These are phyloP conservation scores for Hypoxylon sp. DNA, from an alignment of 2,329 filamentous ascomycete genomes.

Conservation along the genomic window DNA sequence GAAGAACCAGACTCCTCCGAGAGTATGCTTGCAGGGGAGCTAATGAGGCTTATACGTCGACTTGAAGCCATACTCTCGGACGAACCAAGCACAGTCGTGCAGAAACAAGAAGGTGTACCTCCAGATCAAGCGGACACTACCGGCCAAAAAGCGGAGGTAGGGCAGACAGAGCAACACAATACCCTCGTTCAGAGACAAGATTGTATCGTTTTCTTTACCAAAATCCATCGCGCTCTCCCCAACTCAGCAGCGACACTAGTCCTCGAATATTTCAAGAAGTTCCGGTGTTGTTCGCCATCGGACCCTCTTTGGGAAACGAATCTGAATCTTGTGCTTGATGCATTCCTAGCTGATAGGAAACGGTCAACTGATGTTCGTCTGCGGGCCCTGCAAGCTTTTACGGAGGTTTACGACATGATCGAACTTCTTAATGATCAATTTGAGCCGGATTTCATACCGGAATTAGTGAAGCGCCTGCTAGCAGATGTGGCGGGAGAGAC, in stretches of 20 bases:
- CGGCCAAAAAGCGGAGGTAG: conserved; percentile 26
- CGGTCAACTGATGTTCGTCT: conserved; percentile 75
- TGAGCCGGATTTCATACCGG: conserved; percentile 69
- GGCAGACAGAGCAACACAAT: conserved; percentile 57
- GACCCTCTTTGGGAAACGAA: conserved; percentile 78
- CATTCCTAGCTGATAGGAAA: conserved; percentile 74
- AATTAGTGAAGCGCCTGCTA: conserved; percentile 74
- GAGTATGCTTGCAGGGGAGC: conserved; percentile 60
- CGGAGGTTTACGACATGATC: conserved; percentile 71
- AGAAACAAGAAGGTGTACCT: conserved; percentile 65
- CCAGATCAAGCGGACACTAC: conserved; percentile 18
- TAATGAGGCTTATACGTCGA: conserved; percentile 62
- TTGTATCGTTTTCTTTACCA: conserved; percentile 76
- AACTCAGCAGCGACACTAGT: conserved; percentile 76
- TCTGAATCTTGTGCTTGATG: conserved; percentile 70
- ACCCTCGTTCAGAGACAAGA: conserved; percentile 74
- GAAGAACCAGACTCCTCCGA: conserved; percentile 57
- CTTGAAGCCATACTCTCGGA: conserved; percentile 66
- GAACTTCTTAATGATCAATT: conserved; percentile 72
- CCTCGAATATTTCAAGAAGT: conserved; percentile 77
- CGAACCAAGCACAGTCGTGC: conserved; percentile 66
- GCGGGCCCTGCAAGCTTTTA: conserved; percentile 72
- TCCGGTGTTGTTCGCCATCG: conserved; percentile 79
- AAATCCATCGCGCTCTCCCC: conserved; percentile 73
- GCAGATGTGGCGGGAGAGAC: conserved; percentile 73